Evolutionary conservation across 2,329 filamentous ascomycete genomes (phyloP).

Genomic region (Pseudogymnoascus sp.): DNA sequence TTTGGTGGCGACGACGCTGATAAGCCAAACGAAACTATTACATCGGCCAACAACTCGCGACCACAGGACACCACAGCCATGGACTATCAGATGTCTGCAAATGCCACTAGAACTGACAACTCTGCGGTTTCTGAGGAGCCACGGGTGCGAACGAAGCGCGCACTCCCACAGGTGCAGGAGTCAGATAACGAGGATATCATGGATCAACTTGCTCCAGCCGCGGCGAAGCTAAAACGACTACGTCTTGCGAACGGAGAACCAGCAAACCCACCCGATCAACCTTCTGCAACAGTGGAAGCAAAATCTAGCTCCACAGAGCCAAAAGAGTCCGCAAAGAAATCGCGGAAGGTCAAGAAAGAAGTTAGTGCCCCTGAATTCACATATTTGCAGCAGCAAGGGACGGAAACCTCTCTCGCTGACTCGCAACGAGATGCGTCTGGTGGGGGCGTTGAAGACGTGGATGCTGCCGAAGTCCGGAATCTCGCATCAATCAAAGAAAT

Average conservation of each 20-base stretch:
- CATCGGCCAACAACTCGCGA: slow-evolving; percentile 18
- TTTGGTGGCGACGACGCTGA: slow-evolving; percentile 33
- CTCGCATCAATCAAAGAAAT: slow-evolving; percentile 73
- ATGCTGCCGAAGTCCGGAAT: slow-evolving; percentile 64
- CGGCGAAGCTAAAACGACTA: slow-evolving; percentile 61
- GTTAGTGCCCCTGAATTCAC: slow-evolving; percentile 63
- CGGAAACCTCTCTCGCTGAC: slow-evolving; percentile 57
- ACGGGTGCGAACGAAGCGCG: slow-evolving; percentile 34
- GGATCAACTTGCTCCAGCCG: slow-evolving; percentile 66
- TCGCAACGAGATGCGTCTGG: slow-evolving; percentile 48
- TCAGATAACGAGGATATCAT: slow-evolving; percentile 45
- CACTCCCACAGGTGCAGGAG: slow-evolving; percentile 27
- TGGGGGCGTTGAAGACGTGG: slow-evolving; percentile 53
- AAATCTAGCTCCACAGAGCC: slow-evolving; percentile 17
- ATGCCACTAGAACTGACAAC: no score
- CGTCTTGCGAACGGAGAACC: slow-evolving; percentile 19
- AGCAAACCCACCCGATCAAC: slow-evolving; percentile 20
- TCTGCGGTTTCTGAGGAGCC: not conserved
- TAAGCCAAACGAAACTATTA: slow-evolving; percentile 15
- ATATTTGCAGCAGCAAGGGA: slow-evolving; percentile 46
- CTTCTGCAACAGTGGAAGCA: slow-evolving; percentile 16
- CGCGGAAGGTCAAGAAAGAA: slow-evolving; percentile 43
- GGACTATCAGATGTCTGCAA: slow-evolving; percentile 25
- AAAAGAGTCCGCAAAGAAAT: slow-evolving; percentile 25
- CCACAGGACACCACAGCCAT: not conserved